Conservation (phyloP, 345 rosid species). For the Linum usitatissimum region DNA sequence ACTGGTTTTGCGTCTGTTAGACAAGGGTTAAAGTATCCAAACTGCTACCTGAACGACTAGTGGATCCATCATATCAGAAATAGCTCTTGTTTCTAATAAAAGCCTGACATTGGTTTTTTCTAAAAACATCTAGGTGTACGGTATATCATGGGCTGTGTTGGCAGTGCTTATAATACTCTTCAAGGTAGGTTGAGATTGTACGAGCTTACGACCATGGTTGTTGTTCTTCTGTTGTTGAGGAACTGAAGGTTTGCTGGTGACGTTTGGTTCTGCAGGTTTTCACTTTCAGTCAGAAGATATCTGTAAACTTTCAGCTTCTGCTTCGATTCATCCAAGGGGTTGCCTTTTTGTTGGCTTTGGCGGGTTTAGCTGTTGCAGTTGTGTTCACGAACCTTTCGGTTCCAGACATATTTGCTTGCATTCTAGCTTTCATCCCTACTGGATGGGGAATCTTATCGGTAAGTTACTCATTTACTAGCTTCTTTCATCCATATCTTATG, state of each 20-base stretch:
- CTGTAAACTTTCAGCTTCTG: conserved; percentile 88
- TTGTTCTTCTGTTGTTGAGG: conserved; percentile 4
- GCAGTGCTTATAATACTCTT: conserved; percentile 61
- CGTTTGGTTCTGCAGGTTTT: conserved; percentile 47
- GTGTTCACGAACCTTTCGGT: conserved; percentile 34
- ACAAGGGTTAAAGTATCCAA: not conserved
- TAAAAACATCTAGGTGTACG: conserved; percentile 48
- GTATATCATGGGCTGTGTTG: conserved; percentile 73
- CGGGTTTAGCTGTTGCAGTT: conserved; percentile 62
- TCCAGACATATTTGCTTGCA: conserved; percentile 63
- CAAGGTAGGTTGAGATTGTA: conserved; percentile 37
- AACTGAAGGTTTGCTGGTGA: conserved; percentile 5
- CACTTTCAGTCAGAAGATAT: conserved; percentile 93
- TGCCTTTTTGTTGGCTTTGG: conserved; percentile 57
- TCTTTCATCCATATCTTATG: no score
- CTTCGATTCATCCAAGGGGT: conserved; percentile 83
- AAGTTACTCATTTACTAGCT: no score
- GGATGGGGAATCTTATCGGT: conserved; percentile 95
- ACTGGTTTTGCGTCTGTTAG: not conserved
- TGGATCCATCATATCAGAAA: not conserved
- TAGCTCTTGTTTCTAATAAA: not conserved
- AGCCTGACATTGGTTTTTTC: not conserved
- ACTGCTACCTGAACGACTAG: not conserved
- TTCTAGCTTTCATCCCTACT: conserved; percentile 81
- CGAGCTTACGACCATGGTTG: not conserved